Evolutionary conservation across 2,329 filamentous ascomycete genomes (phyloP), one percentile per base, ranked within the genome.

Genomic region (Pyrenophora graminea): DNA sequence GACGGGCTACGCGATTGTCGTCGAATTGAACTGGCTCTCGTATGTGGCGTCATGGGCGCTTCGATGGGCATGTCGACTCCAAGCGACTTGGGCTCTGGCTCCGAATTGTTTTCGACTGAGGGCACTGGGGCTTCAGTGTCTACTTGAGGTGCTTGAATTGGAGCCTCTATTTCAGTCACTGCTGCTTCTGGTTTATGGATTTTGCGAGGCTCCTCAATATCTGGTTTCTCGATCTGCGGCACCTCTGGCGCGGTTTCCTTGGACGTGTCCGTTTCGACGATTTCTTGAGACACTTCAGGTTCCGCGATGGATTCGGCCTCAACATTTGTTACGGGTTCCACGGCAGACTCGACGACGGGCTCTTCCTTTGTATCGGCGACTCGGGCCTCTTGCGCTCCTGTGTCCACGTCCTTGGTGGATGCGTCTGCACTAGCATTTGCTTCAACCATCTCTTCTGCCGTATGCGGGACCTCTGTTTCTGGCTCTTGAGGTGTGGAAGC

Each of bases 41-140:
- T 53, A 5, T 48, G 45, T 27, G 67, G 67, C 4, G 66, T 59
- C n/a, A 59, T 33, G 3, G 53, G 39, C 19, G 53, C 61, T 36
- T 71, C 67, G 41, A 44, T 58, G 31, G 67, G 61, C 46, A 63
- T 68, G 43, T 66, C 61, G 10, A 61, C 52, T 17, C 58, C 53
- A 13, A 71, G 58, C 12, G 56, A 61, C 47, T 71, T 71, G 4
- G 68, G 67, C 31, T 70, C 67, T 39, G 58, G 56, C 43, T 68
- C 65, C 21, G 56, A 50, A 13, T 47, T 58, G 12, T 64, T 38
- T 33, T 67, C 56, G 25, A 66, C 54, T 6, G 58, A 59, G 4
- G 67, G 60, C 6, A 50, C 32, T 8, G 32, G 33, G 6, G 21
- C 21, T 5, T 62, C 54, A 39, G 23, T 18, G 15, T 58, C 50